These are phyloP conservation scores for Pyrus hybrid DNA, from an alignment of 331 rosid genomes.

Conservation along the genomic window DNA sequence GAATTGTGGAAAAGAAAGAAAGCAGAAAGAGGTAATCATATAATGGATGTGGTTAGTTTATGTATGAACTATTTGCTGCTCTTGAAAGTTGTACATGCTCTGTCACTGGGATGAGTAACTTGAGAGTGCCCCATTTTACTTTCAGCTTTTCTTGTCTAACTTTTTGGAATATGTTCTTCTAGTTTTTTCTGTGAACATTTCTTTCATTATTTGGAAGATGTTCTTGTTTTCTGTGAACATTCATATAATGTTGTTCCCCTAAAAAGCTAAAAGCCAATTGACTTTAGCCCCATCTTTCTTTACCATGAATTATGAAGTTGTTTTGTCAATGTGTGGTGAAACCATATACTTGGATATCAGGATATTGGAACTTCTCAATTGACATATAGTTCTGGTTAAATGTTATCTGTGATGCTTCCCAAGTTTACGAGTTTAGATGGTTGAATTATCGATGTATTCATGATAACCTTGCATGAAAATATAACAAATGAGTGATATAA, in stretches of 20 bases:
- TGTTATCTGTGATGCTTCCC: background rate
- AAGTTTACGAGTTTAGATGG: background rate
- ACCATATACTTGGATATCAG: background rate
- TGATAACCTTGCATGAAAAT: too few relatives aligned
- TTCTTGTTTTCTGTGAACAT: background rate
- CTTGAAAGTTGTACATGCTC: background rate
- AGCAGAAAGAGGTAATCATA: slow-evolving; percentile 11
- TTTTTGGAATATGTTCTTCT: background rate
- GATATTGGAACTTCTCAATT: background rate
- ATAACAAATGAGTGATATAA: too few relatives aligned
- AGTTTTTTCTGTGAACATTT: background rate
- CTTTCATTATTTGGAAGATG: background rate
- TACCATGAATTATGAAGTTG: background rate
- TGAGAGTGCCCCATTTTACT: background rate
- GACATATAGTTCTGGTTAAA: background rate
- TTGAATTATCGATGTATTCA: background rate
- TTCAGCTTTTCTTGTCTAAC: background rate
- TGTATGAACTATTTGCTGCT: background rate
- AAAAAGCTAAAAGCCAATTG: background rate
- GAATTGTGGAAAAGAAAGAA: slow-evolving; percentile 12
- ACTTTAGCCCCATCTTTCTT: background rate
- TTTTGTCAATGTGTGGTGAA: background rate
- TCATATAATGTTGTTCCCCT: background rate
- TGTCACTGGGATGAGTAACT: background rate
- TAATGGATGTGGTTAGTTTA: background rate